Percentiles rank a stretch among this genome's conserved stretches.
These are phyloP conservation scores for Sequoiadendron giganteum DNA, from an alignment of 75 land plant species.

Conservation along the genomic window DNA sequence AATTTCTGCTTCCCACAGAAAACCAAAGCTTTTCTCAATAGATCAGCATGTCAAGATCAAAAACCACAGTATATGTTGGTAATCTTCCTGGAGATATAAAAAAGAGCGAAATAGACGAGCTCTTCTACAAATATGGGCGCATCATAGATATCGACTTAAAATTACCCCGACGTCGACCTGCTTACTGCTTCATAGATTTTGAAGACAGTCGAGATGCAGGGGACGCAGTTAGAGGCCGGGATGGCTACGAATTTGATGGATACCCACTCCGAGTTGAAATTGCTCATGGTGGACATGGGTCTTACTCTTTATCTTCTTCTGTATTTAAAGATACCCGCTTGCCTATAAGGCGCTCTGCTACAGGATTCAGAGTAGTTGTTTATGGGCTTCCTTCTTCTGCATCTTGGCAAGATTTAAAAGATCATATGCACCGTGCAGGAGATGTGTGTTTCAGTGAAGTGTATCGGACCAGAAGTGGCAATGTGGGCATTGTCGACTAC, in stretches of 20 bases:
- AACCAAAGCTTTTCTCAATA: no score
- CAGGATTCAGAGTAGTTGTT: constrained; percentile 14
- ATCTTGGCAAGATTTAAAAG: constrained; percentile 91
- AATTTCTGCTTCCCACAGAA: no score
- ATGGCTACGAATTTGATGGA: constrained; percentile 21
- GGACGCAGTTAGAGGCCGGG: constrained; percentile 15
- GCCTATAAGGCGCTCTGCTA: no score
- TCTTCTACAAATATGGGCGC: not conserved
- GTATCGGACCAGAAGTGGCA: constrained; percentile 54
- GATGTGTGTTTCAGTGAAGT: constrained; percentile 82
- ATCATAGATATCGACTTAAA: constrained; percentile 15
- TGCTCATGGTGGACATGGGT: not conserved
- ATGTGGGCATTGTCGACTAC: constrained; percentile 68
- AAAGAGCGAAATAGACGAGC: not conserved
- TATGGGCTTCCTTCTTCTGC: constrained; percentile 72
- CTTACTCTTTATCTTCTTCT: not conserved
- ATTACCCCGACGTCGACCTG: not conserved
- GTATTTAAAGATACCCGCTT: not conserved
- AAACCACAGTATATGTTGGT: no score
- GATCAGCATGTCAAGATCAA: no score
- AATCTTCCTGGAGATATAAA: not conserved
- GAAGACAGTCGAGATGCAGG: constrained; percentile 24
- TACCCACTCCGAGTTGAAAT: constrained; percentile 10
- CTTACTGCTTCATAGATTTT: constrained; percentile 18
- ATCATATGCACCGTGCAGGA: constrained; percentile 84